These are phyloP conservation scores for Tetrapisispora arboricola DNA, from an alignment of 805 yeast species.

Conservation along the genomic window DNA sequence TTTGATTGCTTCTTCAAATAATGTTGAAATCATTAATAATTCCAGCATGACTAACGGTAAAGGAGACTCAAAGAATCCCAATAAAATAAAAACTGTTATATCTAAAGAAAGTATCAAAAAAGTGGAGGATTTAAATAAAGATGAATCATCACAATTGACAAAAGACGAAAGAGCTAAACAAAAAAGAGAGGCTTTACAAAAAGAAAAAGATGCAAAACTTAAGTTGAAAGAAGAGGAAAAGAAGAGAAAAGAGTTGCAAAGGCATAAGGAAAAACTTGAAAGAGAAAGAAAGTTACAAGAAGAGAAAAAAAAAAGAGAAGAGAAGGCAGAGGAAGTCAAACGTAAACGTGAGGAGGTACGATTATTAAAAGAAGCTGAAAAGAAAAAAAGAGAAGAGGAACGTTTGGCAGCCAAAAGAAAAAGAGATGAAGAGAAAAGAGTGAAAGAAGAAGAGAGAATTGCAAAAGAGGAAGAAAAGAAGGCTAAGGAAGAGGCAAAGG, in stretches of 20 bases:
- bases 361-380: constrained; percentile 12
- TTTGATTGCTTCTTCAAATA: background rate
- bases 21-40: background rate
- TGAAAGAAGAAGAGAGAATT: constrained; percentile 12
- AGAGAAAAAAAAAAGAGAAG: constrained; percentile 21
- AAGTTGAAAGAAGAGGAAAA: constrained; percentile 12
- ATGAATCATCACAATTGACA: constrained; percentile 3
- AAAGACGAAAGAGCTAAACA: constrained; percentile 7
- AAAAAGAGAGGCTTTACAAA: constrained; percentile 10
- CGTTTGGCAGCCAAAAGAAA: constrained; percentile 15
- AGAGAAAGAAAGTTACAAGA: constrained; percentile 28
- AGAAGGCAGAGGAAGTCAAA: constrained; percentile 17
- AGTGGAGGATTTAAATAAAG: background rate
- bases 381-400: constrained; percentile 13
- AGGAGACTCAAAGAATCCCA: no score
- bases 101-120: background rate
- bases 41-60: background rate
- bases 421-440: constrained; percentile 14
- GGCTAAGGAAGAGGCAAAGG: constrained; percentile 25
- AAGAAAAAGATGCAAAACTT: constrained; percentile 11
- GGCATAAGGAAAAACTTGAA: constrained; percentile 22
- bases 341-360: constrained; percentile 15
- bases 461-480: constrained; percentile 21
- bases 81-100: no score
- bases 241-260: constrained; percentile 10